phyloP scores from a whole-genome alignment of 768 basidiomycete genomes.

The Kwoniella sp. region DNA sequence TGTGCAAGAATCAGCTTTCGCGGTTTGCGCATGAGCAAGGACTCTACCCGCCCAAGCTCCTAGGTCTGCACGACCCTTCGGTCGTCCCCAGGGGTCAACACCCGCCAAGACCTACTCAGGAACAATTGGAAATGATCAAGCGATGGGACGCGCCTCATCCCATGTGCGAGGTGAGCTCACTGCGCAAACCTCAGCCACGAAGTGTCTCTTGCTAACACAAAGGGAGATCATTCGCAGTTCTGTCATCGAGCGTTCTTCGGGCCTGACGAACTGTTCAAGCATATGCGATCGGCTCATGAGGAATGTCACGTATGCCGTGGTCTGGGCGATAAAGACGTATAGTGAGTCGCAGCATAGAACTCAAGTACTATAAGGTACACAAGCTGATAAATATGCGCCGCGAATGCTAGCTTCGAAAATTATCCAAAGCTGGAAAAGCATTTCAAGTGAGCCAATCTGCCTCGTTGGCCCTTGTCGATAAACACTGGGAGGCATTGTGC shows the following conservation, averaged over 20 bases:
- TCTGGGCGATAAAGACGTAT: conserved; percentile 75
- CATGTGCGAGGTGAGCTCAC: conserved; percentile 54
- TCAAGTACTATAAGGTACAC: neutral
- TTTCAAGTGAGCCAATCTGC: conserved; percentile 31
- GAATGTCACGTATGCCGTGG: conserved; percentile 95
- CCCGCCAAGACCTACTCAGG: conserved; percentile 43
- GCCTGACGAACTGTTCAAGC: conserved; percentile 89
- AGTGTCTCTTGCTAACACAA: neutral
- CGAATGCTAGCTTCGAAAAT: conserved; percentile 67
- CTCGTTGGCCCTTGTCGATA: neutral
- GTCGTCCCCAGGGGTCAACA: conserved; percentile 57
- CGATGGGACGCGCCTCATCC: conserved; percentile 56
- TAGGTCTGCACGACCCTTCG: conserved; percentile 77
- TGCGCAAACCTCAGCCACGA: neutral
- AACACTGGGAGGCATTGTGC: neutral
- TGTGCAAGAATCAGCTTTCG: conserved; percentile 87
- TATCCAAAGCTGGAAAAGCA: conserved; percentile 68
- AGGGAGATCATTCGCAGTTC: conserved; percentile 65
- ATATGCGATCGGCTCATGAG: conserved; percentile 91
- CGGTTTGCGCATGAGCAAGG: conserved; percentile 95
- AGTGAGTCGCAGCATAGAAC: conserved; percentile 64
- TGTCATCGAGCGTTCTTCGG: conserved; percentile 90
- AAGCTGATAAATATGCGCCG: conserved; percentile 2
- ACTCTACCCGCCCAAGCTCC: conserved; percentile 69
- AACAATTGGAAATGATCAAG: conserved; percentile 53